Evolutionary conservation across 1,139 yeast genomes (phyloP).

Genomic region (Saccharomyces hybrid): DNA sequence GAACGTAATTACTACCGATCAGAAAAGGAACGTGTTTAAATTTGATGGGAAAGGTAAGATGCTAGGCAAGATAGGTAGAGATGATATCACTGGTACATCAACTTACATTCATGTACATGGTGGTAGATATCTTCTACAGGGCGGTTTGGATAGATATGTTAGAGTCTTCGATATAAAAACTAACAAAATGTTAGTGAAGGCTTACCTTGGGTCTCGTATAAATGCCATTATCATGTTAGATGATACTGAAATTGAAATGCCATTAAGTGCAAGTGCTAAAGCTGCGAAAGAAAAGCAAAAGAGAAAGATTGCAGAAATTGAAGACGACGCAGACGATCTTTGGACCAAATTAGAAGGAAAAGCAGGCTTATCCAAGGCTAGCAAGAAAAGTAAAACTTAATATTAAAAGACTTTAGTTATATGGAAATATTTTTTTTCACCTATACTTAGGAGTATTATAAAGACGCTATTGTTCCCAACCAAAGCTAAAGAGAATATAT

Average conservation of each 20-base stretch:
- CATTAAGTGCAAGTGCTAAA: slow-evolving; percentile 9
- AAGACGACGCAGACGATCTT: slow-evolving; percentile 10
- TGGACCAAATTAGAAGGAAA: slow-evolving; percentile 11
- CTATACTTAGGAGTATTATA: too few relatives aligned
- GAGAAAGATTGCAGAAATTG: slow-evolving; percentile 11
- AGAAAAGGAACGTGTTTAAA: slow-evolving; percentile 38
- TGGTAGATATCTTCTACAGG: slow-evolving; percentile 41
- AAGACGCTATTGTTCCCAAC: too few relatives aligned
- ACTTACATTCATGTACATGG: slow-evolving; percentile 27
- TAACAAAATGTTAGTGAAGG: slow-evolving; percentile 58
- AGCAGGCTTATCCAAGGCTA: slow-evolving; percentile 2
- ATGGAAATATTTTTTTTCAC: too few relatives aligned
- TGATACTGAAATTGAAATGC: slow-evolving; percentile 21
- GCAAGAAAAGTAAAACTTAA: not conserved
- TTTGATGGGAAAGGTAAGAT: slow-evolving; percentile 40
- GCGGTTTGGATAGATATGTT: slow-evolving; percentile 81
- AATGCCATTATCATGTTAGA: slow-evolving; percentile 46
- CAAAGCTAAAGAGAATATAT: not conserved
- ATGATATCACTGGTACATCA: slow-evolving; percentile 41
- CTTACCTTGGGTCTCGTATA: slow-evolving; percentile 70
- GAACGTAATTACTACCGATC: slow-evolving; percentile 24
- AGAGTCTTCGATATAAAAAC: slow-evolving; percentile 59
- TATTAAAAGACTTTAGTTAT: not conserved
- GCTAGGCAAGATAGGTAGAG: slow-evolving; percentile 36
- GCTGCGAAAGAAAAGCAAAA: slow-evolving; percentile 10